Base-by-base conservation (phyloP, 805 yeast genomes). In the Starmerella kuoi region DNA sequence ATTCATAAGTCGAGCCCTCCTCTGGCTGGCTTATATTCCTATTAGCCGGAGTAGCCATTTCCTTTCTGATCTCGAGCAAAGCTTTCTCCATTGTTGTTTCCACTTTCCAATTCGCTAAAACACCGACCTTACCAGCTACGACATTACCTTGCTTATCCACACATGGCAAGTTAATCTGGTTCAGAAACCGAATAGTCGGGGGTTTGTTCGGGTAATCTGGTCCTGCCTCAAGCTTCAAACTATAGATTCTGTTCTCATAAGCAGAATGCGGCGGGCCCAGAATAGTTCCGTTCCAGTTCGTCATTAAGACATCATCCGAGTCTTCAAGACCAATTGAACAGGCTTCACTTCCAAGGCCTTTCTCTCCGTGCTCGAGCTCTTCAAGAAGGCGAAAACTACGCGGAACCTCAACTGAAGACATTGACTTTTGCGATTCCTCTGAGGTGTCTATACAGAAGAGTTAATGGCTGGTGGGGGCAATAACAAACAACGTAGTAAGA, bases 361-460 rank as follows among this genome's bases (percentile, higher is more conserved):
- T 91, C 60, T 91, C 99, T 37, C 98, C 98, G 56, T 88, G 88
- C 62, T 93, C 99, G 51, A 91, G 70, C 65, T 91, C 99, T 64
- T 91, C 99, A 48, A 91, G 71, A 26, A 91, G 74, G 59, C 94
- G 82, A 64, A 91, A 91, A 61, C 84, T 87, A 63, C 99, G 77
- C 52, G 99, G 99, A 20, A 45, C 39, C 34, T 26, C 37, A 3
- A 48, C 51, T 5, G 47, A 24, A 45, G 47, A 40, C 12, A 14
- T 44, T 28, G 24, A 5, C 7, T 14, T 35, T 31, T 22, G 31
- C 21, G 35, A 28, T n/a, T n/a, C n/a, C n/a, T n/a, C n/a, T n/a
- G n/a, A n/a, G n/a, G n/a, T n/a, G n/a, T n/a, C n/a, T n/a, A 25
- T 18, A 20, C n/a, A 12, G 35, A 14, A 15, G 9, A 31, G 35